These are phyloP conservation scores for Plantago rigida DNA, from an alignment of 305 asterid genomes.

Conservation along the genomic window DNA sequence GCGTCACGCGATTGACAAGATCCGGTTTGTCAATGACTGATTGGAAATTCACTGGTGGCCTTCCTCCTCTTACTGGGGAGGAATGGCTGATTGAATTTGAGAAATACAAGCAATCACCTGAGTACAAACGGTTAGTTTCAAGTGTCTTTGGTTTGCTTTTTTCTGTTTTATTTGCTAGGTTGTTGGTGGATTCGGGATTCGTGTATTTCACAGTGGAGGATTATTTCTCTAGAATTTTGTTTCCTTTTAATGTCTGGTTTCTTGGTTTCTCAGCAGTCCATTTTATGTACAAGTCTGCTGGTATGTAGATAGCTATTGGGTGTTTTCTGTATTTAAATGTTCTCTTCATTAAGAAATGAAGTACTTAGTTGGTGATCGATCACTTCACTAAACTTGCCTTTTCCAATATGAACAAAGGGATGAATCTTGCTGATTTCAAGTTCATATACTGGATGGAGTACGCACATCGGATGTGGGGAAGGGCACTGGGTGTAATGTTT, in stretches of 20 bases:
- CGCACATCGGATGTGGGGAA: conserved; percentile 99
- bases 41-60: conserved; percentile 77
- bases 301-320: conserved; percentile 1
- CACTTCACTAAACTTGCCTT: conserved; percentile 17
- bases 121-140: conserved; percentile 56
- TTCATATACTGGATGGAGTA: conserved; percentile 99
- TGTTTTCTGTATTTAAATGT: conserved; percentile 1
- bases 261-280: background rate
- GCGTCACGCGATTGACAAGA: conserved; percentile 63
- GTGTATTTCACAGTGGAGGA: background rate
- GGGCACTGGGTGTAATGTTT: conserved; percentile 85
- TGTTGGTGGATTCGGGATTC: background rate
- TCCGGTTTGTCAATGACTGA: conserved; percentile 92
- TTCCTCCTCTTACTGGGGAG: conserved; percentile 68
- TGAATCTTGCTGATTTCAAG: conserved; percentile 78
- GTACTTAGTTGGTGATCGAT: conserved; percentile 4
- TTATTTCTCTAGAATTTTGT: background rate
- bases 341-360: background rate
- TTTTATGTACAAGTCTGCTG: background rate
- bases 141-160: conserved; percentile 17
- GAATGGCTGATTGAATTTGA: conserved; percentile 79
- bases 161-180: conserved; percentile 6
- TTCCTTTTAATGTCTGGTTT: background rate
- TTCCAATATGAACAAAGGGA: conserved; percentile 75
- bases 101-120: conserved; percentile 80